These are phyloP conservation scores for Tricholoma bakamatsutake DNA, from an alignment of 768 basidiomycete genomes.

Conservation along the genomic window DNA sequence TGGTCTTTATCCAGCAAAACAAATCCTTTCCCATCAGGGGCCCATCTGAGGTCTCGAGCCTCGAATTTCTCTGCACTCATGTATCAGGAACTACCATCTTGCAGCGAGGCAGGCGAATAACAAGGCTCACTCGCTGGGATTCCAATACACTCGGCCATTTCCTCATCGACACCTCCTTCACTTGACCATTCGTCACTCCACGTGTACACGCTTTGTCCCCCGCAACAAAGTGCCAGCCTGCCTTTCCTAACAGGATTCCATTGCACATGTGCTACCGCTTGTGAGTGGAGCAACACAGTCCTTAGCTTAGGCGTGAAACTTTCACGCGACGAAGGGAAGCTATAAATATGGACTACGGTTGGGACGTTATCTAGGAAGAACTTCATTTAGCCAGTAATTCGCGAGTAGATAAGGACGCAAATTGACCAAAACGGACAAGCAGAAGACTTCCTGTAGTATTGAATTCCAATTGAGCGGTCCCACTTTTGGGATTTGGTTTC, in stretches of 20 bases:
- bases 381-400: constrained; percentile 1
- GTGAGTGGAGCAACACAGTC: constrained; percentile 60
- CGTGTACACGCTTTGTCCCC: constrained; percentile 58
- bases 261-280: constrained; percentile 55
- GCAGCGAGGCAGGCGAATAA: constrained; percentile 9
- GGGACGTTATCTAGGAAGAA: constrained; percentile 50
- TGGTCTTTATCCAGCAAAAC: constrained; percentile 68
- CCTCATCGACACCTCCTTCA: constrained; percentile 51
- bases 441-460: constrained; percentile 71
- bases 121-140: constrained; percentile 73
- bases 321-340: constrained; percentile 59
- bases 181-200: constrained; percentile 84
- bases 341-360: constrained; percentile 59
- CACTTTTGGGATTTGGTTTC: constrained; percentile 61
- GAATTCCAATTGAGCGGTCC: constrained; percentile 72
- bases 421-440: constrained; percentile 66
- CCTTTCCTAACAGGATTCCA: constrained; percentile 89
- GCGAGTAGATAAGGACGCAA: background rate
- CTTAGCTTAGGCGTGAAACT: constrained; percentile 56
- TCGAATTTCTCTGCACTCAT: constrained; percentile 56
- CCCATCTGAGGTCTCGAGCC: constrained; percentile 66
- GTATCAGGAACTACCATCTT: background rate
- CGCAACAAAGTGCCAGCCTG: constrained; percentile 61
- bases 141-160: constrained; percentile 88
- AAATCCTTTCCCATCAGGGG: constrained; percentile 82